A percentile compares a stretch with the other conserved stretches of the same genome.
Evolutionary conservation across 2,329 filamentous ascomycete species (phyloP).

Genomic region (Fusarium torulosum): DNA sequence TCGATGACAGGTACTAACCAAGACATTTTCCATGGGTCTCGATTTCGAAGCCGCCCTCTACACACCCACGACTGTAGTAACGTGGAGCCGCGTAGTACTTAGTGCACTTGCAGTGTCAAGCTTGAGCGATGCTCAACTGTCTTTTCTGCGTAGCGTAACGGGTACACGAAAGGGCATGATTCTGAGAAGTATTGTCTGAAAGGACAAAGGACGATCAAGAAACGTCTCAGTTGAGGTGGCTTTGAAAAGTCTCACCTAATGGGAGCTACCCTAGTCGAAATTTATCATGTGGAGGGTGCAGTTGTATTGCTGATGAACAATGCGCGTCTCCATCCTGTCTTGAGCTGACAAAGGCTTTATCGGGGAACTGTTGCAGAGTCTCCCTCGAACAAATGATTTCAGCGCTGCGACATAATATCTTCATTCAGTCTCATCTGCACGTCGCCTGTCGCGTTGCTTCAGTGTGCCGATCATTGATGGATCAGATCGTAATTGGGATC

Average conservation of each 20-base stretch:
- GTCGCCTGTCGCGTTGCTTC: constrained; percentile 17
- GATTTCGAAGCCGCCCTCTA: background rate
- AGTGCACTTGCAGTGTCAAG: constrained; percentile 14
- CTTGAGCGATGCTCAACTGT: constrained; percentile 12
- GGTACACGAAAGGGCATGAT: constrained; percentile 29
- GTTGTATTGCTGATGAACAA: constrained; percentile 8
- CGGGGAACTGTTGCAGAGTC: constrained; percentile 13
- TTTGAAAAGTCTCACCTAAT: constrained; percentile 32
- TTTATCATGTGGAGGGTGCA: constrained; percentile 20
- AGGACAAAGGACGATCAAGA: constrained; percentile 30
- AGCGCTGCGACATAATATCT: constrained; percentile 24
- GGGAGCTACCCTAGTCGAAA: constrained; percentile 20
- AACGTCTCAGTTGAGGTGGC: constrained; percentile 32
- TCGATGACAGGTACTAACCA: constrained; percentile 30
- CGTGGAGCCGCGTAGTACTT: constrained; percentile 22
- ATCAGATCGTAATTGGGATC: constrained; percentile 27
- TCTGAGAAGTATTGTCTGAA: constrained; percentile 33
- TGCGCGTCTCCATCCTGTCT: constrained; percentile 9
- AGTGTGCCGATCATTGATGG: constrained; percentile 29
- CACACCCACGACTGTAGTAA: background rate
- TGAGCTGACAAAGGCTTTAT: constrained; percentile 8
- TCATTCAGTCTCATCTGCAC: constrained; percentile 38
- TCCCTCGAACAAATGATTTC: constrained; percentile 22
- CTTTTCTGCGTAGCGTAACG: constrained; percentile 23
- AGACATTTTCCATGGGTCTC: constrained; percentile 30